Percentiles rank a stretch among this genome's conserved stretches.
phyloP scores from a whole-genome alignment of 129 eudicot genomes.

The Flaveria trinervia region DNA sequence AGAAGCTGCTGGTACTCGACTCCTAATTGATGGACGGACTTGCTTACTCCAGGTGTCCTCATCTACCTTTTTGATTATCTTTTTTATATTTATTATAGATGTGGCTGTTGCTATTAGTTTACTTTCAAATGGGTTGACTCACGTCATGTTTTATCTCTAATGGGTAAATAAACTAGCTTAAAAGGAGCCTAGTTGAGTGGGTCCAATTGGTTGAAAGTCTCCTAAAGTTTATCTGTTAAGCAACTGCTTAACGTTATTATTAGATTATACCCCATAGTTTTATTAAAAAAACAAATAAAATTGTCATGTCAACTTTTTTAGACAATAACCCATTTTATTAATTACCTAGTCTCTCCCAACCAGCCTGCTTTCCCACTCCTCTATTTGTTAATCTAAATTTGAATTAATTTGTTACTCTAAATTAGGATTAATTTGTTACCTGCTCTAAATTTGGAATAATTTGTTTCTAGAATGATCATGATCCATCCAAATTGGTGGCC shows the following conservation, averaged over 20 bases:
- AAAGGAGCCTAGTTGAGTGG: background rate
- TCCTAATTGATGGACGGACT: conserved; percentile 97
- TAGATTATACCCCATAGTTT: too few relatives aligned
- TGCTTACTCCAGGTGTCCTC: conserved; percentile 91
- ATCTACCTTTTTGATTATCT: background rate
- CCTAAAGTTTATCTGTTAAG: background rate
- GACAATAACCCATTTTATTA: background rate
- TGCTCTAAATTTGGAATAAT: conserved; percentile 15
- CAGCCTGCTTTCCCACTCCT: background rate
- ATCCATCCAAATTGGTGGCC: conserved; percentile 89
- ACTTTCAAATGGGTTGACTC: background rate
- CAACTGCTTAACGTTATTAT: too few relatives aligned
- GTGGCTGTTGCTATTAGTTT: background rate
- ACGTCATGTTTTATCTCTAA: background rate
- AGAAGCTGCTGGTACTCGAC: conserved; percentile 99
- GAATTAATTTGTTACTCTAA: conserved; percentile 9
- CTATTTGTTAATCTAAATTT: background rate
- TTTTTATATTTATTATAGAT: background rate
- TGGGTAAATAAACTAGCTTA: background rate
- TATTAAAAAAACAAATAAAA: background rate
- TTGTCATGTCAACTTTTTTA: background rate
- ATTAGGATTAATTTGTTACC: conserved; percentile 2
- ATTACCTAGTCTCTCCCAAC: background rate
- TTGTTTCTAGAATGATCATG: conserved; percentile 83
- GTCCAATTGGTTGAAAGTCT: too few relatives aligned